A percentile compares a stretch with the other conserved stretches of the same genome.
phyloP scores from a whole-genome alignment of 2,329 filamentous ascomycete species.

The Mycosphaerella arachidis region DNA sequence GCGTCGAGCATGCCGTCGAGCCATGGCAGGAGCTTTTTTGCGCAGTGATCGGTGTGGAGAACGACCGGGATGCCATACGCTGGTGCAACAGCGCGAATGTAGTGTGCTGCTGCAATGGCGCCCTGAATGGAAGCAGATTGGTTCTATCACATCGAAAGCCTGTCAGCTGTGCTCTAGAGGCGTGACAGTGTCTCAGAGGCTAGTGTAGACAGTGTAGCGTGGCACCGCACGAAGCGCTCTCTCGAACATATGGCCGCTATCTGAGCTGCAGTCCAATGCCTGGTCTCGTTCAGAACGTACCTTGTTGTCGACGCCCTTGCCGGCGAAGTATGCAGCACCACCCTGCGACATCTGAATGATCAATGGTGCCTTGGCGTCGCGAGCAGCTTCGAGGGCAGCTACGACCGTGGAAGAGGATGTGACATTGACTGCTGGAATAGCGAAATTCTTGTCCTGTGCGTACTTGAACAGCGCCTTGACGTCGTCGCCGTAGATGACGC shows the following conservation, averaged over 20 bases:
- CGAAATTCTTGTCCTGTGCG: conserved; percentile 80
- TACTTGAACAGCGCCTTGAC: conserved; percentile 70
- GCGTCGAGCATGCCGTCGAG: conserved; percentile 92
- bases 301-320: conserved; percentile 70
- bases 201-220: too few relatives aligned
- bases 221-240: too few relatives aligned
- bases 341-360: conserved; percentile 93
- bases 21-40: conserved; percentile 99
- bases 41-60: conserved; percentile 96
- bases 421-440: conserved; percentile 72
- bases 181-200: too few relatives aligned
- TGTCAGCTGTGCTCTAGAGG: too few relatives aligned
- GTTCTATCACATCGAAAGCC: conserved; percentile 38
- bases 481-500: conserved; percentile 37
- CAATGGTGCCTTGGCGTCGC: conserved; percentile 84
- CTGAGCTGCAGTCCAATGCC: too few relatives aligned
- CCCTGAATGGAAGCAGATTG: conserved; percentile 87
- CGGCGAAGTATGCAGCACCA: conserved; percentile 63
- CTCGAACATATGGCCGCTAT: too few relatives aligned
- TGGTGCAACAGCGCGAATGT: conserved; percentile 83
- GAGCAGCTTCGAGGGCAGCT: conserved; percentile 86
- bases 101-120: conserved; percentile 84
- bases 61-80: conserved; percentile 85
- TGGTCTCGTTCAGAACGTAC: too few relatives aligned
- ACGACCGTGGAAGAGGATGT: conserved; percentile 87